These are phyloP conservation scores for Aphanomyces cochlioides DNA, from an alignment of 352 stramenopile genomes.

Conservation along the genomic window DNA sequence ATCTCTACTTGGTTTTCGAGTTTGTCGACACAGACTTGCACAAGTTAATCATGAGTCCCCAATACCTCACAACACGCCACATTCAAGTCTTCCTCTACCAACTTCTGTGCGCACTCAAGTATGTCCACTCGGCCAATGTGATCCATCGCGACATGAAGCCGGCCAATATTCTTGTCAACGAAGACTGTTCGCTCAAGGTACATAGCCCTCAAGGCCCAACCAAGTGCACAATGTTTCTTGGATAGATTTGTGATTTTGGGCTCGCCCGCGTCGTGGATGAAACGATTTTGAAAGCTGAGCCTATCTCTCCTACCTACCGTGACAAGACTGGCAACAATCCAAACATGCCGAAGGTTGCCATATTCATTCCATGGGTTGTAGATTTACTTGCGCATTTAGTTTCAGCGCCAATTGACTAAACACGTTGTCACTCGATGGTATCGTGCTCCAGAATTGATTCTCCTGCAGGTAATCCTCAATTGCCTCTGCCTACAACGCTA, in stretches of 20 bases:
- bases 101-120: constrained; percentile 72
- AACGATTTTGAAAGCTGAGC: constrained; percentile 29
- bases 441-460: constrained; percentile 78
- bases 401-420: constrained; percentile 75
- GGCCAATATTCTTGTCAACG: constrained; percentile 39
- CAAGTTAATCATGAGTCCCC: constrained; percentile 54
- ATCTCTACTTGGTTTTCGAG: constrained; percentile 57
- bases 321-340: constrained; percentile 17
- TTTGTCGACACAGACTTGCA: constrained; percentile 69
- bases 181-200: constrained; percentile 36
- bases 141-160: constrained; percentile 42
- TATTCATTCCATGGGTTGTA: not conserved
- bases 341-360: constrained; percentile 18
- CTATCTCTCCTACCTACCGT: constrained; percentile 18
- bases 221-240: not conserved
- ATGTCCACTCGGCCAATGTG: constrained; percentile 62
- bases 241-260: constrained; percentile 36
- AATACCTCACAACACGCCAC: constrained; percentile 67
- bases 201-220: not conserved
- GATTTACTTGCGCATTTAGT: constrained; percentile 14
- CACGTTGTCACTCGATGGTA: constrained; percentile 92
- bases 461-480: constrained; percentile 50
- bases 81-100: constrained; percentile 85
- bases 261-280: constrained; percentile 31
- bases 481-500: not conserved